Conservation (phyloP, 2,329 filamentous ascomycete genomes). For the Bipolaris oryzae region DNA sequence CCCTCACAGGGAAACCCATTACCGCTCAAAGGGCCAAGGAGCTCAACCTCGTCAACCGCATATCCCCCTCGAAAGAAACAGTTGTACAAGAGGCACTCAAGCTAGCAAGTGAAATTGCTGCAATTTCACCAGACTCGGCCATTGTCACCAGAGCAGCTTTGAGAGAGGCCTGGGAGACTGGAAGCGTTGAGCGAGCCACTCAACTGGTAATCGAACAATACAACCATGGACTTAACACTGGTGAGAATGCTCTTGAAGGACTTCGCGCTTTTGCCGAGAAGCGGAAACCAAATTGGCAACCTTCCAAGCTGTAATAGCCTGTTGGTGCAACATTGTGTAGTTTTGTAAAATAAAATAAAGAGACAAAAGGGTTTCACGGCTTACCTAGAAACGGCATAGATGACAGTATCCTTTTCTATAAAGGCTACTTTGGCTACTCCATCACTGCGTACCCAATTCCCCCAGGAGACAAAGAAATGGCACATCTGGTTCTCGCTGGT, state of each 20-base stretch:
- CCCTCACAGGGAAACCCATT: constrained; percentile 55
- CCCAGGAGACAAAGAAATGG: too few relatives aligned
- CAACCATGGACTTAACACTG: constrained; percentile 48
- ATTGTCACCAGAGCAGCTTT: constrained; percentile 47
- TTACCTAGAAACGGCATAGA: neutral
- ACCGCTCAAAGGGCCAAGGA: constrained; percentile 54
- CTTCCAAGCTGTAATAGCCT: constrained; percentile 51
- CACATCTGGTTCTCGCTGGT: too few relatives aligned
- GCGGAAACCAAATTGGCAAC: constrained; percentile 56
- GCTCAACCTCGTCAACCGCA: constrained; percentile 51
- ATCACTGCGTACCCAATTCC: too few relatives aligned
- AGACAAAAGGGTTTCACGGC: too few relatives aligned
- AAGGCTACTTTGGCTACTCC: too few relatives aligned
- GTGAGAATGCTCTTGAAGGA: constrained; percentile 59
- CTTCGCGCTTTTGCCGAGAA: constrained; percentile 60
- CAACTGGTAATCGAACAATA: constrained; percentile 54
- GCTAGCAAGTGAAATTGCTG: constrained; percentile 44
- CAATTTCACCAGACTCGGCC: constrained; percentile 46
- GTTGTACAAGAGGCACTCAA: constrained; percentile 47
- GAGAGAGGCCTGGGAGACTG: constrained; percentile 43
- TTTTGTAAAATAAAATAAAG: too few relatives aligned
- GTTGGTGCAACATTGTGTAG: neutral
- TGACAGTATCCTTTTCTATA: neutral
- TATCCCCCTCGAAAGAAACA: constrained; percentile 44
- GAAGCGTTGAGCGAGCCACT: constrained; percentile 47